Base-by-base conservation (phyloP, 1,284 basidiomycete species). In the Retiboletus flavoniger region DNA sequence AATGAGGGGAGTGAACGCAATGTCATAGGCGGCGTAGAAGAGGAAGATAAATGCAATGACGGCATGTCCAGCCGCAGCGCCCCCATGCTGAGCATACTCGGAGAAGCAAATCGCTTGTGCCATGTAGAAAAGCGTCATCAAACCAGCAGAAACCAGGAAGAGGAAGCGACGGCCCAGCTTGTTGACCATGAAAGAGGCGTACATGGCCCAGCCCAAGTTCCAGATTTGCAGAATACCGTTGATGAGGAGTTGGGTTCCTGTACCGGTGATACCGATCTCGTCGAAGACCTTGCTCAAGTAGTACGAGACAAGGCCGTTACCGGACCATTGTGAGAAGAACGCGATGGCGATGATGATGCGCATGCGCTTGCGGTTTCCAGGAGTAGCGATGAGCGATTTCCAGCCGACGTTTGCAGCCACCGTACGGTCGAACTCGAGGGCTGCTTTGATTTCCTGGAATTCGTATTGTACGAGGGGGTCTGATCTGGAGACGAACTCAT, bases 21-120 rank as follows among this genome's bases (percentile, higher is more conserved):
- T 71, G 72, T 87, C 85, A 63, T 87, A 89, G 48, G 77, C 72
- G 9, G 82, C 83, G 63, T 85, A 88, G 75, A 82, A 88, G 53
- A 91, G 66, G 79, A 88, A 91, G 69, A 91, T 87, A 74, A 89
- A 86, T 3, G 81, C 87, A 58, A 91, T 84, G 69, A 89, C 81
- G 10, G 84, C 79, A 60, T 89, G 80, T 9, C 80, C 86, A 8
- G 84, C 80, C 2, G 69, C 65, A 7, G 69, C 47, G 42, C 65
- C 70, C 3, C 71, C 69, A 24, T 72, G 69, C 36, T 81, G 68
- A n/a, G 76, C 75, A 67, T 80, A 92, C 47, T 79, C 65, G 1
- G 85, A 84, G 17, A 84, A 84, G 70, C 84, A 85, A 52, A 85
- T 78, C 1, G 90, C 91, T 75, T 90, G 88, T 55, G 86, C 66